A percentile compares a stretch with the other conserved stretches of the same genome.
These are phyloP conservation scores for Cystobasidiaceae sp. DNA, from an alignment of 1,284 basidiomycete species.

Conservation along the genomic window DNA sequence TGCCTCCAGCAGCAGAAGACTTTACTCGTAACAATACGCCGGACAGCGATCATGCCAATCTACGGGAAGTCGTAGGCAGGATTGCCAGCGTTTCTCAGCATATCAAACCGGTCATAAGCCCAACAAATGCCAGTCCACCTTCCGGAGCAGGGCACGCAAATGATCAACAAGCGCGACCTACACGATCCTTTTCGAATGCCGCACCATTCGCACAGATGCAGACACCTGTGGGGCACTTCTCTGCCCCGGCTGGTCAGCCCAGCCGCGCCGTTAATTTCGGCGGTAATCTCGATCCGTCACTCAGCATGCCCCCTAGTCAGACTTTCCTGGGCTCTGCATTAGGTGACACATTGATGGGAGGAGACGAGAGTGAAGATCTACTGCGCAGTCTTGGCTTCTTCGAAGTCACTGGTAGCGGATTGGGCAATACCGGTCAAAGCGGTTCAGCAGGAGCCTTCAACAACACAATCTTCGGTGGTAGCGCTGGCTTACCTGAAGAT, in stretches of 20 bases:
- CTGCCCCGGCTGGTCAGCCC: constrained; percentile 6
- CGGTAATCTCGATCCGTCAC: neutral
- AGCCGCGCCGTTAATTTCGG: neutral
- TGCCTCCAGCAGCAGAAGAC: constrained; percentile 14
- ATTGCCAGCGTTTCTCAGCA: constrained; percentile 27
- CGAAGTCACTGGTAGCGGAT: constrained; percentile 16
- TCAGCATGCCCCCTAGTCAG: constrained; percentile 2
- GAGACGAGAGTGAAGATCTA: constrained; percentile 20
- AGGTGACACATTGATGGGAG: constrained; percentile 4
- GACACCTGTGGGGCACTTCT: neutral
- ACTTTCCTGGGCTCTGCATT: constrained; percentile 8
- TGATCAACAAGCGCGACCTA: neutral
- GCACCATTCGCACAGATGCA: neutral
- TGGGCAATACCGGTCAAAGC: constrained; percentile 3
- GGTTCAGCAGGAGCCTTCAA: constrained; percentile 7
- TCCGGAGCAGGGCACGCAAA: neutral
- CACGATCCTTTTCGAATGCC: neutral
- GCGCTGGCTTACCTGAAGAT: constrained; percentile 8
- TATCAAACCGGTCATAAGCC: constrained; percentile 2
- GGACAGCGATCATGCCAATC: constrained; percentile 12
- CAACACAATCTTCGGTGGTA: constrained; percentile 3
- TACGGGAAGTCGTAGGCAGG: constrained; percentile 21
- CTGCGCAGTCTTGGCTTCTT: constrained; percentile 28
- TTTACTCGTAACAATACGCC: constrained; percentile 25
- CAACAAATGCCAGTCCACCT: neutral